These are phyloP conservation scores for Albifimbria verrucaria DNA, from an alignment of 2,329 filamentous ascomycete species.

Conservation along the genomic window DNA sequence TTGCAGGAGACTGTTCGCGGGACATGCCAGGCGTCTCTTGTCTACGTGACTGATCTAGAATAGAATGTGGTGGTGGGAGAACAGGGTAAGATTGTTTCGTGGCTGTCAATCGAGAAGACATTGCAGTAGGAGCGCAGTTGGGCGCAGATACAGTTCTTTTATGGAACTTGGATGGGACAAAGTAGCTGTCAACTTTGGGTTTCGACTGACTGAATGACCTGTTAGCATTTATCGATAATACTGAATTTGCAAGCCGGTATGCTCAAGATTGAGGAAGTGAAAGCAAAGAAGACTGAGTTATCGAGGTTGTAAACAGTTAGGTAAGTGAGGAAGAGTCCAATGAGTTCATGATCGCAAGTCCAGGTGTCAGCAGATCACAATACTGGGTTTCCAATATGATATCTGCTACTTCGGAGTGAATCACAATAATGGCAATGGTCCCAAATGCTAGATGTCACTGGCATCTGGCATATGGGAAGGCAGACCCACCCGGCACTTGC, in stretches of 20 bases:
- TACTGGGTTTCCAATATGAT: too few relatives aligned
- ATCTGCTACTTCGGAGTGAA: too few relatives aligned
- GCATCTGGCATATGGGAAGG: too few relatives aligned
- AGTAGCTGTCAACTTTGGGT: constrained; percentile 4
- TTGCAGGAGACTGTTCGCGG: background rate
- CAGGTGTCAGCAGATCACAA: too few relatives aligned
- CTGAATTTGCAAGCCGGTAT: background rate
- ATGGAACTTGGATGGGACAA: constrained; percentile 31
- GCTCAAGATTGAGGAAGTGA: too few relatives aligned
- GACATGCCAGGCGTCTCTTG: background rate
- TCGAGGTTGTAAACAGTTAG: too few relatives aligned
- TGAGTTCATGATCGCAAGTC: too few relatives aligned
- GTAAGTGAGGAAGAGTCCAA: too few relatives aligned
- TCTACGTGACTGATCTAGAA: constrained; percentile 4
- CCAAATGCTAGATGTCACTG: too few relatives aligned
- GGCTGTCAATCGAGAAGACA: background rate
- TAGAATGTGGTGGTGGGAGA: constrained; percentile 13
- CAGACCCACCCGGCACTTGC: background rate
- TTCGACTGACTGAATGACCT: constrained; percentile 1
- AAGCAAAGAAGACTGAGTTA: too few relatives aligned
- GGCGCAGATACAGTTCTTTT: constrained; percentile 50
- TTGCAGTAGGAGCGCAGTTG: constrained; percentile 30
- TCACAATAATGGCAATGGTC: too few relatives aligned
- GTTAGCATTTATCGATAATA: constrained; percentile 1
- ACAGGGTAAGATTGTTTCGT: constrained; percentile 11